phyloP scores from a whole-genome alignment of 2,329 filamentous ascomycete species.

The Claviceps sp. region DNA sequence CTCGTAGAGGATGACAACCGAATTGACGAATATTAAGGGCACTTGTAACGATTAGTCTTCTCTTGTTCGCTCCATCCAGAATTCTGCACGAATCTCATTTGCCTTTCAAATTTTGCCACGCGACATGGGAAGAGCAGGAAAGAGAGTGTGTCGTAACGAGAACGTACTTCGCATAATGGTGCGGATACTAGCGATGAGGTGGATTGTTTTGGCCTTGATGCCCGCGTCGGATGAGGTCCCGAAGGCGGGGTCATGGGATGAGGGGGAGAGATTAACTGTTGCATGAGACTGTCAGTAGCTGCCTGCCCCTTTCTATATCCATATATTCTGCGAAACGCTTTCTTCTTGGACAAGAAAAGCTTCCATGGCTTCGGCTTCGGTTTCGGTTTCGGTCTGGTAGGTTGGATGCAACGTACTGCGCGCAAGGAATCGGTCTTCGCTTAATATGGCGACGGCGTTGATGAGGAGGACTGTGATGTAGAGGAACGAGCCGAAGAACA shows the following conservation, averaged over 20 bases:
- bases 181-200: constrained; percentile 79
- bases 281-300: neutral
- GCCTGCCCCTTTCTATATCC: neutral
- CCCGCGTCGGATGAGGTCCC: constrained; percentile 60
- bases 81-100: too few relatives aligned
- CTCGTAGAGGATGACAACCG: constrained; percentile 71
- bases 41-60: constrained; percentile 41
- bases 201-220: constrained; percentile 75
- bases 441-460: constrained; percentile 87
- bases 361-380: too few relatives aligned
- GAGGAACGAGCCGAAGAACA: constrained; percentile 59
- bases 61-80: neutral
- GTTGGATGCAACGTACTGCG: constrained; percentile 31
- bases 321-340: neutral
- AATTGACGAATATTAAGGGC: constrained; percentile 74
- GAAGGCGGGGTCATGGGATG: constrained; percentile 62
- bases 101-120: neutral
- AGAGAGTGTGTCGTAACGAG: neutral
- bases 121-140: neutral
- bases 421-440: constrained; percentile 84
- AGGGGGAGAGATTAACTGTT: constrained; percentile 59
- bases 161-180: constrained; percentile 77
- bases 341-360: neutral
- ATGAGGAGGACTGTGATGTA: constrained; percentile 75
- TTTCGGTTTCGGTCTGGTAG: neutral